phyloP scores from a whole-genome alignment of 352 stramenopile species.

The Phytophthora europaea region DNA sequence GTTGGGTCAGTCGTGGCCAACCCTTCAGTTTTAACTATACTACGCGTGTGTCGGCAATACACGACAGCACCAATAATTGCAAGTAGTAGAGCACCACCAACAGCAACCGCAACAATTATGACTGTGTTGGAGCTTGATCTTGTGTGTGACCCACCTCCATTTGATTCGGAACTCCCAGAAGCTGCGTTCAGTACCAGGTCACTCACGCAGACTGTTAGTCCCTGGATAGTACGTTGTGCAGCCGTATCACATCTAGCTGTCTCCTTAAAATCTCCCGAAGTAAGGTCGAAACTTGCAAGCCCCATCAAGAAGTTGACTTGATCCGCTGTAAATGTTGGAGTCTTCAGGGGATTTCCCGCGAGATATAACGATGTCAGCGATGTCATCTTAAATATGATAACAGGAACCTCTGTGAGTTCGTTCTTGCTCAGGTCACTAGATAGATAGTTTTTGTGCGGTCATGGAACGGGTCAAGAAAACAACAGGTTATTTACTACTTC shows the following conservation, averaged over 20 bases:
- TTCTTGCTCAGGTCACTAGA: constrained; percentile 32
- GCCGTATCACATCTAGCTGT: constrained; percentile 16
- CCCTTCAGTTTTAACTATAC: constrained; percentile 10
- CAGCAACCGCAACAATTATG: constrained; percentile 23
- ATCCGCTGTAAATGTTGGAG: constrained; percentile 23
- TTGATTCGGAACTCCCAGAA: constrained; percentile 15
- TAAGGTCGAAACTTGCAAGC: constrained; percentile 32
- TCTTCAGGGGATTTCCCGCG: constrained; percentile 29
- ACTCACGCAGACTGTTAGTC: constrained; percentile 28
- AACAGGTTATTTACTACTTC: background rate
- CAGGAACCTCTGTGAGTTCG: constrained; percentile 41
- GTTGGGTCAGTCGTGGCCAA: constrained; percentile 26
- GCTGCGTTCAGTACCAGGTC: constrained; percentile 24
- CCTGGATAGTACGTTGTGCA: constrained; percentile 18
- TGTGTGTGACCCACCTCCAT: background rate
- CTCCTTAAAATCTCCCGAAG: constrained; percentile 27
- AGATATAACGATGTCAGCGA: constrained; percentile 34
- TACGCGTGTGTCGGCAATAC: constrained; percentile 19
- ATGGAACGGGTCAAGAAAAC: background rate
- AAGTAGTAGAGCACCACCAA: constrained; percentile 24
- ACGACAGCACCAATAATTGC: constrained; percentile 17
- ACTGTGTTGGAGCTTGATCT: constrained; percentile 23
- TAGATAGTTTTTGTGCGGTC: background rate
- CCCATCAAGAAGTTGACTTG: constrained; percentile 34
- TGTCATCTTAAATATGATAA: constrained; percentile 34